A percentile compares a stretch with the other conserved stretches of the same genome.
Conservation (phyloP, 2,329 filamentous ascomycete genomes). For the Ophiostoma novo-ulmi region DNA sequence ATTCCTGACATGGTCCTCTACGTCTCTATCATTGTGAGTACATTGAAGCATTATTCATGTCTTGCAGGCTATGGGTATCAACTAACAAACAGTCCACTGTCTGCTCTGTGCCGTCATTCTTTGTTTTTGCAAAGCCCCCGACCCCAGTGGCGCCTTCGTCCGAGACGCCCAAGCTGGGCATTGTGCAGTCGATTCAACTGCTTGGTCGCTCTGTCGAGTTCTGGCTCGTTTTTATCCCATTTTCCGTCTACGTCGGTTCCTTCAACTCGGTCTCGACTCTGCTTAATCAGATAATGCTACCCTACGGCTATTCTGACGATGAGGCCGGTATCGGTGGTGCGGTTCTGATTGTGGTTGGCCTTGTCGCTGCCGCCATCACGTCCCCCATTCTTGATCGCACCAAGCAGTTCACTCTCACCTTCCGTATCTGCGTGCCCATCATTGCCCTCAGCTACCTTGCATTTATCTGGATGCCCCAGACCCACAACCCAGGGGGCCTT, state of each 20-base stretch:
- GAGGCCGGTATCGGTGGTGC: slow-evolving; percentile 87
- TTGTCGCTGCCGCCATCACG: slow-evolving; percentile 68
- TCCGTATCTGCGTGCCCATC: slow-evolving; percentile 70
- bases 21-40: slow-evolving; percentile 70
- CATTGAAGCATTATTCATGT: not conserved
- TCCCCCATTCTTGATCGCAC: slow-evolving; percentile 81
- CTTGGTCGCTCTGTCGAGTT: slow-evolving; percentile 62
- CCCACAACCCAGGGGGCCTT: slow-evolving; percentile 45
- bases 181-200: slow-evolving; percentile 49
- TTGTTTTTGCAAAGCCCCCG: slow-evolving; percentile 71
- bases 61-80: not conserved
- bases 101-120: slow-evolving; percentile 68
- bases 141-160: slow-evolving; percentile 69
- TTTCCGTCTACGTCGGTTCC: slow-evolving; percentile 77
- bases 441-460: slow-evolving; percentile 67
- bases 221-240: slow-evolving; percentile 77
- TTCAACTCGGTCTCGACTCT: slow-evolving; percentile 90
- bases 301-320: slow-evolving; percentile 77
- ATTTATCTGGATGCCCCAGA: slow-evolving; percentile 74
- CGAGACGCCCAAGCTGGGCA: slow-evolving; percentile 50
- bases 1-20: slow-evolving; percentile 81
- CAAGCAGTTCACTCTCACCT: slow-evolving; percentile 68
- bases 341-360: slow-evolving; percentile 80
- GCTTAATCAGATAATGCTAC: slow-evolving; percentile 81
- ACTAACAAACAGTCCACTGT: slow-evolving; percentile 48